A percentile compares a stretch with the other conserved stretches of the same genome.
phyloP scores from a whole-genome alignment of 768 basidiomycete species.

The Boletus sp. region DNA sequence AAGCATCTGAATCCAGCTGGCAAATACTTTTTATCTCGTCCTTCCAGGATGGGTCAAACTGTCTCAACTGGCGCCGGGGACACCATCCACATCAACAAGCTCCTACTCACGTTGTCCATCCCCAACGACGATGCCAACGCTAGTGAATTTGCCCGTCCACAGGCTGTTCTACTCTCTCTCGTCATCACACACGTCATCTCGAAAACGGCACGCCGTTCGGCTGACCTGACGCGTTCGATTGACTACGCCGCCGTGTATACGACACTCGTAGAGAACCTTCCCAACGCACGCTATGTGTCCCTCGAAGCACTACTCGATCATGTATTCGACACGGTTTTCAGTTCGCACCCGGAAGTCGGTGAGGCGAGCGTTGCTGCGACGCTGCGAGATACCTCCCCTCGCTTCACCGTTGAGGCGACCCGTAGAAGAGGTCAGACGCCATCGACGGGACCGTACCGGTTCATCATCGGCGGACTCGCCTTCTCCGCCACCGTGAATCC shows the following conservation, averaged over 20 bases:
- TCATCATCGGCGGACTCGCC: constrained; percentile 39
- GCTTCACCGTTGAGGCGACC: constrained; percentile 40
- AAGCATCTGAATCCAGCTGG: no score
- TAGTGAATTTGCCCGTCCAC: constrained; percentile 32
- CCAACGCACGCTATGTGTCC: constrained; percentile 33
- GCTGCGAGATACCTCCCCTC: constrained; percentile 49
- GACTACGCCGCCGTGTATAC: constrained; percentile 53
- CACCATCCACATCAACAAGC: constrained; percentile 47
- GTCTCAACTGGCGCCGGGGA: constrained; percentile 17
- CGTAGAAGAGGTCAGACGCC: constrained; percentile 20
- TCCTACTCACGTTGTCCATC: constrained; percentile 43
- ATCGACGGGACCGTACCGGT: constrained; percentile 21
- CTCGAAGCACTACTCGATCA: constrained; percentile 47
- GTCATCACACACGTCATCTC: constrained; percentile 50
- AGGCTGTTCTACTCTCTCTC: constrained; percentile 55
- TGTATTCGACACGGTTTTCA: constrained; percentile 41
- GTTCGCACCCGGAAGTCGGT: constrained; percentile 31
- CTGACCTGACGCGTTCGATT: constrained; percentile 58
- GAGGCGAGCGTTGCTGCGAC: constrained; percentile 45
- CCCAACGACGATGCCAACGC: constrained; percentile 31
- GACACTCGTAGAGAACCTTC: constrained; percentile 28
- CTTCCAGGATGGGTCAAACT: no score
- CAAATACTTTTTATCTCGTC: no score
- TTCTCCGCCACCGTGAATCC: constrained; percentile 59
- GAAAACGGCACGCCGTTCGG: constrained; percentile 45